phyloP scores from a whole-genome alignment of 305 asterid genomes.

The Vinca major region DNA sequence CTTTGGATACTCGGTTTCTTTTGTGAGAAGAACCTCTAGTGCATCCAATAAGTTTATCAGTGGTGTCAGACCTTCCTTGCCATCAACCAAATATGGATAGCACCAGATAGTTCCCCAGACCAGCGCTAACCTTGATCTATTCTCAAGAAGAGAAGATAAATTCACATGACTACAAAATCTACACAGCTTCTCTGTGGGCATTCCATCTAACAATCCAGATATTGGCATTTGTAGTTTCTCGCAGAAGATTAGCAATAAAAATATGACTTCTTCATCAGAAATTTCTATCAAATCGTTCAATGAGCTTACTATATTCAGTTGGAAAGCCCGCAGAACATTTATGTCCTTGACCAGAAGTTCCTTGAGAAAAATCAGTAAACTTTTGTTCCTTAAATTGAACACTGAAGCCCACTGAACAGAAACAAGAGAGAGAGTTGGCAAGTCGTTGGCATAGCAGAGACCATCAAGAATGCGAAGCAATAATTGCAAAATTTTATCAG shows the following conservation, averaged over 20 bases:
- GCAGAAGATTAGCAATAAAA: slow-evolving; percentile 50
- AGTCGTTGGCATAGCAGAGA: slow-evolving; percentile 34
- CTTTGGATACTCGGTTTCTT: slow-evolving; percentile 41
- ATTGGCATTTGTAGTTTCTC: slow-evolving; percentile 50
- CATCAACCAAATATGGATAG: slow-evolving; percentile 47
- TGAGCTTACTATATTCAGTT: slow-evolving; percentile 58
- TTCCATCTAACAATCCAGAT: slow-evolving; percentile 36
- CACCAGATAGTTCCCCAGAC: slow-evolving; percentile 76
- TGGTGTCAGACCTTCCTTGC: slow-evolving; percentile 35
- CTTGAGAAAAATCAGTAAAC: slow-evolving; percentile 55
- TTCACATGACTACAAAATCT: slow-evolving; percentile 32
- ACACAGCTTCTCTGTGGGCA: slow-evolving; percentile 32
- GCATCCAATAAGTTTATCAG: slow-evolving; percentile 63
- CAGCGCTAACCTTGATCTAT: slow-evolving; percentile 49
- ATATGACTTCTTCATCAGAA: slow-evolving; percentile 49
- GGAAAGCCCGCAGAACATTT: slow-evolving; percentile 37
- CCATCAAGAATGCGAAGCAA: slow-evolving; percentile 64
- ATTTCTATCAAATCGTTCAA: slow-evolving; percentile 51
- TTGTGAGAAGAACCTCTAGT: slow-evolving; percentile 51
- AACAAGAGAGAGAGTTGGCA: slow-evolving; percentile 32
- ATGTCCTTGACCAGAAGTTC: slow-evolving; percentile 53
- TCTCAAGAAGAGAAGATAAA: slow-evolving; percentile 27
- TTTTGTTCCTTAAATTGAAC: slow-evolving; percentile 48
- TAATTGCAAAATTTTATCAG: slow-evolving; percentile 52
- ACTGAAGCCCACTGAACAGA: slow-evolving; percentile 53